Evolutionary conservation across 1,284 basidiomycete genomes (phyloP).

Genomic region (Salmacisia buchloeana): DNA sequence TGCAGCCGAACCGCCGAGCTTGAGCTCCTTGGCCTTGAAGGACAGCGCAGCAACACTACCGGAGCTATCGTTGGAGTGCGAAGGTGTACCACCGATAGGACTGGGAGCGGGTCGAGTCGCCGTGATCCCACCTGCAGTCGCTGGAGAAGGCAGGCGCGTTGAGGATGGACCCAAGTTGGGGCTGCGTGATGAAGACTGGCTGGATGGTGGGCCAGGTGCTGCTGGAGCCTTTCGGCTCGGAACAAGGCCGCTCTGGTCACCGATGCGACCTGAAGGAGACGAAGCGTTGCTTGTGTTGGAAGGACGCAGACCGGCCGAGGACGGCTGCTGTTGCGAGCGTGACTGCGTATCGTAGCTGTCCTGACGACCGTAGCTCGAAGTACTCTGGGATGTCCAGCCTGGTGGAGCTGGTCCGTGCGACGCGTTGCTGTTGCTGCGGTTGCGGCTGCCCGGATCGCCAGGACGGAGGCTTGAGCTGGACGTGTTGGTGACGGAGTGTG

Average conservation of each 20-base stretch:
- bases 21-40: slow-evolving; percentile 46
- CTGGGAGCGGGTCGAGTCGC: slow-evolving; percentile 18
- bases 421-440: neutral
- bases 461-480: slow-evolving; percentile 4
- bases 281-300: neutral
- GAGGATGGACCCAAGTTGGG: neutral
- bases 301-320: neutral
- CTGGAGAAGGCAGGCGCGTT: neutral
- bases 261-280: neutral
- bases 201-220: slow-evolving; percentile 21
- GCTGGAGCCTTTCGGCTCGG: slow-evolving; percentile 40
- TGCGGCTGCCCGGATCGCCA: neutral
- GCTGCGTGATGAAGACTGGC: neutral
- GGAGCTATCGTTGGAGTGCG: slow-evolving; percentile 18
- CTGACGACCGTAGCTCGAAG: slow-evolving; percentile 6
- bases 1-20: slow-evolving; percentile 14
- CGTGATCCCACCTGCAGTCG: slow-evolving; percentile 15
- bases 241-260: slow-evolving; percentile 24
- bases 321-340: neutral
- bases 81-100: slow-evolving; percentile 21
- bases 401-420: neutral
- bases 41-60: slow-evolving; percentile 27
- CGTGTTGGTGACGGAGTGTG: neutral
- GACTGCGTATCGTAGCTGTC: neutral
- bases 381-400: neutral